Conservation (phyloP, 345 rosid species). For the Limnanthes douglasii region DNA sequence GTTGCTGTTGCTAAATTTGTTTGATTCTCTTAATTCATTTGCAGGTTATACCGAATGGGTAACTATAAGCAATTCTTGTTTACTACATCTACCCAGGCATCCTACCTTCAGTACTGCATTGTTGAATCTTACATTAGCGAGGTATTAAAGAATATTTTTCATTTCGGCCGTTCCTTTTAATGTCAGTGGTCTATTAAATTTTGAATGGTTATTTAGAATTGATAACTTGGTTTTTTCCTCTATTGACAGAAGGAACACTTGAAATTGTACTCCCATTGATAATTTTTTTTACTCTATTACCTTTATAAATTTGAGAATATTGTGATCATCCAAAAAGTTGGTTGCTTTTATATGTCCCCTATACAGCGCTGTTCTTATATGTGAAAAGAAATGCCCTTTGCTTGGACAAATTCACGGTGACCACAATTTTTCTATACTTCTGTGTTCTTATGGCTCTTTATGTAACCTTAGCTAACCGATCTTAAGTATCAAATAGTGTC, state of each 20-base stretch:
- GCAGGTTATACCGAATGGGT: constrained; percentile 47
- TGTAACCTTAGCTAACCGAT: neutral
- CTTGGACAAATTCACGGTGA: no score
- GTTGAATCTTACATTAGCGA: constrained; percentile 47
- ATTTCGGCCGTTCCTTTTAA: neutral
- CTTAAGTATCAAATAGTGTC: neutral
- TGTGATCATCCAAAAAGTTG: no score
- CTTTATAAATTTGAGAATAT: constrained; percentile 3
- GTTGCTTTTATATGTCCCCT: no score
- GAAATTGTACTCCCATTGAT: neutral
- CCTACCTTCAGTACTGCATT: constrained; percentile 66
- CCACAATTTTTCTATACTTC: no score
- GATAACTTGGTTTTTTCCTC: neutral
- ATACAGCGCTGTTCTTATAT: no score
- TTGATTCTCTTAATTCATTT: neutral
- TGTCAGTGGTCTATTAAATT: neutral
- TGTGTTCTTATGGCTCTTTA: neutral
- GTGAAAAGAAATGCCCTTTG: no score
- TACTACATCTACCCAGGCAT: constrained; percentile 49
- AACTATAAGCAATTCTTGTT: constrained; percentile 48
- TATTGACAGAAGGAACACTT: neutral
- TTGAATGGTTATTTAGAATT: constrained; percentile 3
- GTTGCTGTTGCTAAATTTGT: neutral
- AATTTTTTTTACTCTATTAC: constrained; percentile 1
- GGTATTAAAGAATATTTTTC: constrained; percentile 19